Base-by-base conservation (phyloP, 1,284 basidiomycete genomes). In the Boletus sp. region DNA sequence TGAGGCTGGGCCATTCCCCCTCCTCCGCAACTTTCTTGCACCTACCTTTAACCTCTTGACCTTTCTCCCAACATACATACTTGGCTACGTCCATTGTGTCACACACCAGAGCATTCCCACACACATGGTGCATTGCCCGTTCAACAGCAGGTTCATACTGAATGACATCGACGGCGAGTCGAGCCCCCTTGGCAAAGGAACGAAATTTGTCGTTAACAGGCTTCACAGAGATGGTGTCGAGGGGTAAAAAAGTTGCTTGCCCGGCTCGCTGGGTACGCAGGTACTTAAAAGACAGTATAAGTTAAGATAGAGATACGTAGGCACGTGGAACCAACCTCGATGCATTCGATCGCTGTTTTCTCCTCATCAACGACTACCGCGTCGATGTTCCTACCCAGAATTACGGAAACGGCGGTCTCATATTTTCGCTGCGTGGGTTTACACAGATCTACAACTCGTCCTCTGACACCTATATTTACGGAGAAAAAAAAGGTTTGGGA, bases 361-460 rank as follows among this genome's bases (percentile, higher is more conserved):
- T 99, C 95, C 65, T 94, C 88, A 67, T 98, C 96, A 1, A 99
- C 96, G 3, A 99, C 92, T 56, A 99, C 86, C 2, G 96, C 92
- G 66, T 99, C 96, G 53, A 96, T 90, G 72, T 99, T 96, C 57
- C 96, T 84, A 0, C 96, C 97, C 2, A 99, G 81, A 18, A 98
- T 88, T n/a, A 96, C 94, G 12, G 89, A 87, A n/a, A 99, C 92
- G 0, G 97, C 94, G 0, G 85, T 84, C 69, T 97, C 92, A 70
- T 98, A 99, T 76, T 97, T 98, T 59, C 89, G 84, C 60, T 92
- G 88, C 0, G 91, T 93, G 1, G 96, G 95, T 71, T 94, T 93
- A 80, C 94, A 98, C 11, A 98, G 80, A 70, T 98, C 96, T 35
- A 94, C 82, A 5, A 99, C 85, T 35, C 96, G 85, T 0, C 97